phyloP scores from a whole-genome alignment of 768 basidiomycete species.

The Phallus indusiatus region DNA sequence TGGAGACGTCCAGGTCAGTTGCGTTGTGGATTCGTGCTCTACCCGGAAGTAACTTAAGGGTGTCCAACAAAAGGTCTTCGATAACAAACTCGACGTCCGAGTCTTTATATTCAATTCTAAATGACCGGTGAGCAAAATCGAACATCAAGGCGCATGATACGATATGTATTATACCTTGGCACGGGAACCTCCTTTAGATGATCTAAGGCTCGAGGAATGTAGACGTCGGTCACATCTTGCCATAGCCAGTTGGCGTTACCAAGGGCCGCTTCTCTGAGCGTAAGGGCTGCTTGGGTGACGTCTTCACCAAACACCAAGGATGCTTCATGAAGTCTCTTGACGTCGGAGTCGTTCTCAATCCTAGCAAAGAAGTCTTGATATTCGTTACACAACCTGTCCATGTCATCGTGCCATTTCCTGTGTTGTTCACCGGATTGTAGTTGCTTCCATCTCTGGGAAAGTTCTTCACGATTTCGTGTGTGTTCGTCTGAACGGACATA shows the following conservation, averaged over 20 bases:
- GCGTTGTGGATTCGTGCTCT: conserved; percentile 67
- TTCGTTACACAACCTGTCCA: conserved; percentile 38
- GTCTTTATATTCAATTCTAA: conserved; percentile 65
- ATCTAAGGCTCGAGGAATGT: conserved; percentile 47
- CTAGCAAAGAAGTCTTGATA: conserved; percentile 35
- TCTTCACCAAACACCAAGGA: conserved; percentile 40
- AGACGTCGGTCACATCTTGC: conserved; percentile 76
- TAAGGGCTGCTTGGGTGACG: conserved; percentile 34
- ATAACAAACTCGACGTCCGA: conserved; percentile 61
- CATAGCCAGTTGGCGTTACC: conserved; percentile 68
- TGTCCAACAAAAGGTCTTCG: conserved; percentile 64
- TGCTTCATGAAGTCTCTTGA: conserved; percentile 36
- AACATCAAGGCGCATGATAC: neutral
- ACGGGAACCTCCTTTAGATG: conserved; percentile 57
- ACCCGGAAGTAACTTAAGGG: conserved; percentile 56
- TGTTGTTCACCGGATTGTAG: conserved; percentile 34
- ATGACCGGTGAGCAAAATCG: neutral
- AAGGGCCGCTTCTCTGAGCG: conserved; percentile 32
- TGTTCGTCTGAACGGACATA: conserved; percentile 45
- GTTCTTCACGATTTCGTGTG: conserved; percentile 28
- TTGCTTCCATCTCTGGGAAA: conserved; percentile 41
- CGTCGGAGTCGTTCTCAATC: conserved; percentile 39
- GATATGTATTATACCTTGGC: conserved; percentile 38
- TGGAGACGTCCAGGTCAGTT: conserved; percentile 39
- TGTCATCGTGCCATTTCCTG: conserved; percentile 42